Evolutionary conservation across 345 rosid species (phyloP), one percentile per base, ranked within the genome.

Genomic region (Linum usitatissimum): DNA sequence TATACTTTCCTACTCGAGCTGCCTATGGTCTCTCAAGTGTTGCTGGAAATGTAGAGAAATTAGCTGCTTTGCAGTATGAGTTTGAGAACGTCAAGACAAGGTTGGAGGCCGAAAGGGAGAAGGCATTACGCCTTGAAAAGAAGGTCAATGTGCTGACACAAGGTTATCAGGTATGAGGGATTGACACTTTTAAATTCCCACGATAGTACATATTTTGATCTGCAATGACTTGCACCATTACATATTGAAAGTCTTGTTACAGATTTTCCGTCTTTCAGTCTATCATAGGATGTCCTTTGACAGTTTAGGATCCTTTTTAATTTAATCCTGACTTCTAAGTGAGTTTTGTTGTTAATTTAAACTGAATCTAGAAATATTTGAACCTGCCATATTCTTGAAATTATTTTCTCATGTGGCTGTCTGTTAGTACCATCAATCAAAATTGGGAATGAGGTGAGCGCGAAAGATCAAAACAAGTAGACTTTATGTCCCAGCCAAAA

Each of bases 21-120:
- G 95, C 97, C 21, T 88, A 79, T 57, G 97, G 91, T 73, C 87
- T 85, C 58, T 75, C 96, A 31, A 94, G 97, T 80, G 99, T 94
- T 75, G 99, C 97, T 60, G 96, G 82, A 70, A 86, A 78, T 57
- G 73, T 78, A 53, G 99, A 94, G 72, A 94, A 94, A 79, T 84
- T 94, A 60, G 81, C 91, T 18, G 95, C 96, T 17, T 77, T 88
- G 69, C 93, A 86, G 71, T 74, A 75, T 70, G 96, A 94, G 68
- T 83, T 83, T 77, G 95, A 94, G 51, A 75, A 75, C 64, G 79
- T 80, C 2, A 90, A 83, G 72, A 81, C 66, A 71, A 88, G 82
- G 76, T 69, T 88, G 68, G 96, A 90, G 70, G 83, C 73, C 56
- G 97, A 94, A 75, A 85, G 84, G 79, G 85, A 80, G 74, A 94